These are phyloP conservation scores for Macroventuria anomochaeta DNA, from an alignment of 2,329 filamentous ascomycete species.

Conservation along the genomic window DNA sequence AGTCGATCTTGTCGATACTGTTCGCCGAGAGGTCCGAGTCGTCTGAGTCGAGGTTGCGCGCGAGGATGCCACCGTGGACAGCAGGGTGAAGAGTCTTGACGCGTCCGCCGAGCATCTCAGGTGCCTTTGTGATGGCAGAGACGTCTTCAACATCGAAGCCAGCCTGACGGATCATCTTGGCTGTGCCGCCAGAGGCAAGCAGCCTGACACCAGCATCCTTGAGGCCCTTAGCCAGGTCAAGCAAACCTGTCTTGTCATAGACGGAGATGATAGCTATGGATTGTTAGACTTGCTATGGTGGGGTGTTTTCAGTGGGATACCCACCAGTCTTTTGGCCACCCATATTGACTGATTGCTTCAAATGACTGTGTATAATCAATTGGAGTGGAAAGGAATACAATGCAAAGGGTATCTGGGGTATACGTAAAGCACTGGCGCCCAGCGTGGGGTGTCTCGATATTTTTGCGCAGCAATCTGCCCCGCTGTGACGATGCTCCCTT, in stretches of 20 bases:
- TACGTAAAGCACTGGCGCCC: conserved; percentile 21
- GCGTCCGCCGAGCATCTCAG: conserved; percentile 92
- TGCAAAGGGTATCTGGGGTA: conserved; percentile 27
- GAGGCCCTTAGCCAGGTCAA: conserved; percentile 49
- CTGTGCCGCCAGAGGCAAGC: conserved; percentile 91
- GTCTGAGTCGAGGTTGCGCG: conserved; percentile 91
- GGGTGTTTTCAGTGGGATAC: background rate
- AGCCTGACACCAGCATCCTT: conserved; percentile 59
- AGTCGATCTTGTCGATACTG: conserved; percentile 53
- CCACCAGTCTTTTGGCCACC: conserved; percentile 48
- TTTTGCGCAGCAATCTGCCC: conserved; percentile 30
- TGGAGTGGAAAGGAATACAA: conserved; percentile 17
- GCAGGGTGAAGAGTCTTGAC: conserved; percentile 97
- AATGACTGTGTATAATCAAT: conserved; percentile 21
- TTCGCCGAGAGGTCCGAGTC: conserved; percentile 82
- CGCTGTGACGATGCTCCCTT: conserved; percentile 22
- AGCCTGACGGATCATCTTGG: conserved; percentile 95
- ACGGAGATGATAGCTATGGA: conserved; percentile 85
- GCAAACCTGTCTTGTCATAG: conserved; percentile 88
- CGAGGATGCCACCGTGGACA: conserved; percentile 83
- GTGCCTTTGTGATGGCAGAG: conserved; percentile 90
- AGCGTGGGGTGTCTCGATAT: conserved; percentile 29
- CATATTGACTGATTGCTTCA: conserved; percentile 34
- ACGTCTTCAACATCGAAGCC: conserved; percentile 98
- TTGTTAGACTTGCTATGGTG: conserved; percentile 1